These are phyloP conservation scores for Pyronema omphalodes DNA, from an alignment of 495 filamentous ascomycete species.

Conservation along the genomic window DNA sequence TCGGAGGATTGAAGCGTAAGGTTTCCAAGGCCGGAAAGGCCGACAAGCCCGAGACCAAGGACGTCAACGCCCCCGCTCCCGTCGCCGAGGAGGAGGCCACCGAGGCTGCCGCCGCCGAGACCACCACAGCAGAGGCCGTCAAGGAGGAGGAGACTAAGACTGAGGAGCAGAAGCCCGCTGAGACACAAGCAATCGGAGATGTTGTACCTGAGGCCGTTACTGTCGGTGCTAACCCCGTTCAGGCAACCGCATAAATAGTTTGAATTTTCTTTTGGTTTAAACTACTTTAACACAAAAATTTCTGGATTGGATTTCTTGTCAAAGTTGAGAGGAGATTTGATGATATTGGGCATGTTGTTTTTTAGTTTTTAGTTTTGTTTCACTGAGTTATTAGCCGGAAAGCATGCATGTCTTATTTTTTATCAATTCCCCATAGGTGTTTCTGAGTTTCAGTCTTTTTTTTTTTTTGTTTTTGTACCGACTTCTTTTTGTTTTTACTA, in stretches of 20 bases:
- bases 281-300: background rate
- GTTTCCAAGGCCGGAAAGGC: slow-evolving; percentile 22
- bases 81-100: slow-evolving; percentile 26
- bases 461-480: no score
- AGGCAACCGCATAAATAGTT: slow-evolving; percentile 28
- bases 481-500: no score
- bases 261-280: background rate
- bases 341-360: background rate
- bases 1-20: slow-evolving; percentile 22
- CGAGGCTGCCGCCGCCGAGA: slow-evolving; percentile 12
- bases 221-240: slow-evolving; percentile 26
- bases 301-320: no score
- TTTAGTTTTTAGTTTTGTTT: slow-evolving; percentile 3
- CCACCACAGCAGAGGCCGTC: background rate
- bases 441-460: no score
- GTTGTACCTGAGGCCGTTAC: slow-evolving; percentile 25
- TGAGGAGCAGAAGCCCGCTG: background rate
- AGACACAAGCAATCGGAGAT: slow-evolving; percentile 23
- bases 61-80: slow-evolving; percentile 24
- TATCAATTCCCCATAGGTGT: no score
- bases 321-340: background rate
- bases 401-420: no score
- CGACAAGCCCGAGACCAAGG: slow-evolving; percentile 24
- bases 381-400: background rate
- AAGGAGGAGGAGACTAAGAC: background rate